These are phyloP conservation scores for Beauveria asiatica DNA, from an alignment of 2,329 filamentous ascomycete genomes.

Conservation along the genomic window DNA sequence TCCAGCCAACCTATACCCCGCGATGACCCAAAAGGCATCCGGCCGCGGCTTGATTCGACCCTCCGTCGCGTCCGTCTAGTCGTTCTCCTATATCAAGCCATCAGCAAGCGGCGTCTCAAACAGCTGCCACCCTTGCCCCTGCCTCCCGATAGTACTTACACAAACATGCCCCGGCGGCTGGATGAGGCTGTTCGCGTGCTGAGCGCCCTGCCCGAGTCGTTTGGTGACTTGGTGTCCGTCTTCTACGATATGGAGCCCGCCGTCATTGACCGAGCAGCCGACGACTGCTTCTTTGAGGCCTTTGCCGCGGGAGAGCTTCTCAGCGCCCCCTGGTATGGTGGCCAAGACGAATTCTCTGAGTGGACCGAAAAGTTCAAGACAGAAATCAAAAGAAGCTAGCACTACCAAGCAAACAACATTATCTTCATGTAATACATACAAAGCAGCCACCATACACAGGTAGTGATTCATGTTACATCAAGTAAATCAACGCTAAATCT, in stretches of 20 bases:
- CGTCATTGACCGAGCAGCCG: constrained; percentile 50
- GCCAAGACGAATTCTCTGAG: constrained; percentile 66
- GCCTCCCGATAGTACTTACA: constrained; percentile 20
- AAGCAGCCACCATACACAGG: neutral
- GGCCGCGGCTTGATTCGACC: constrained; percentile 55
- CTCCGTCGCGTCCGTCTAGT: constrained; percentile 59
- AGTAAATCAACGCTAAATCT: constrained; percentile 1
- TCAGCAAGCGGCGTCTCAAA: constrained; percentile 62
- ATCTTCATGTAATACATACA: neutral
- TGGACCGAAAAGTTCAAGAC: constrained; percentile 58
- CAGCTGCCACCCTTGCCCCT: constrained; percentile 38
- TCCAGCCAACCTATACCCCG: constrained; percentile 52
- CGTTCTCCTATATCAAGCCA: constrained; percentile 58
- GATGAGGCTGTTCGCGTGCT: constrained; percentile 51
- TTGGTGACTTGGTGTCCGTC: constrained; percentile 60
- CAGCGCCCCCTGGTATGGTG: constrained; percentile 51
- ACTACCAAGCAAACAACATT: neutral
- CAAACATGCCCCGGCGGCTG: constrained; percentile 32
- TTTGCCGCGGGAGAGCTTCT: constrained; percentile 48
- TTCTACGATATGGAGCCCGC: constrained; percentile 62
- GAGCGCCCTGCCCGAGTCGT: constrained; percentile 53
- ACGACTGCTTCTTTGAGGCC: constrained; percentile 52
- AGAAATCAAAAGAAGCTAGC: constrained; percentile 37
- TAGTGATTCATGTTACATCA: neutral
- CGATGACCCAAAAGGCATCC: constrained; percentile 55